Base-by-base conservation (phyloP, 129 eudicot species). In the Saposhnikovia divaricata region DNA sequence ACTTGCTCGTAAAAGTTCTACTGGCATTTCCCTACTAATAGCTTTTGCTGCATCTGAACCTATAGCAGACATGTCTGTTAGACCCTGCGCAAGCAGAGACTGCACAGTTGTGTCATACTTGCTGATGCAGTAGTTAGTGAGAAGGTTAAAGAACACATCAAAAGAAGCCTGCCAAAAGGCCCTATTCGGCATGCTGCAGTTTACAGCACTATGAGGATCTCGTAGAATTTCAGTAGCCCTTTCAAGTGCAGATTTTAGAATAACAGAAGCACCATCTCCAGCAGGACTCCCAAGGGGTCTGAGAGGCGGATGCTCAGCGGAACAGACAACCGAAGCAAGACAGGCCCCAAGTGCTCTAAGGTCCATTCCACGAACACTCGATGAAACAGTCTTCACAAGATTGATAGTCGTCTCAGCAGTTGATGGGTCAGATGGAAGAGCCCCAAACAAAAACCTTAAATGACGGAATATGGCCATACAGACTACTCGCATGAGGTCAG, bases 151-250 rank as follows among this genome's bases (percentile, higher is more conserved):
- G 42, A 96, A 96, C 2, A 91, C 97, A 86, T 96, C 95, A 81
- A 96, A 96, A 27, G 99, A 92, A 19, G 99, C 98, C 88, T 96
- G 97, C 99, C 99, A 96, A 83, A 96, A 91, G 3, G 80, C 85
- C 55, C 95, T 85, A 59, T 92, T 90, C 0, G 89, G 74, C 84
- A 85, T 57, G 81, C 86, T 90, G 86, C 97, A 92, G 82, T 68
- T 92, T 3, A 82, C 83, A 31, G 78, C 79, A 44, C 89, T 80
- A 45, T 83, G 84, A 9, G 93, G 89, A 75, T 88, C 96, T 4
- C 90, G 92, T 80, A 96, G 77, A 15, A 96, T 86, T 50, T 89
- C 89, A 10, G 99, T 90, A 55, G 90, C 98, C 78, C 99, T 85
- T 78, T 96, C 99, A 3, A 96, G 88, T 11, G 93, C 85, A 11